phyloP scores from a whole-genome alignment of 352 stramenopile genomes.

The Phytopythium oedochilum region DNA sequence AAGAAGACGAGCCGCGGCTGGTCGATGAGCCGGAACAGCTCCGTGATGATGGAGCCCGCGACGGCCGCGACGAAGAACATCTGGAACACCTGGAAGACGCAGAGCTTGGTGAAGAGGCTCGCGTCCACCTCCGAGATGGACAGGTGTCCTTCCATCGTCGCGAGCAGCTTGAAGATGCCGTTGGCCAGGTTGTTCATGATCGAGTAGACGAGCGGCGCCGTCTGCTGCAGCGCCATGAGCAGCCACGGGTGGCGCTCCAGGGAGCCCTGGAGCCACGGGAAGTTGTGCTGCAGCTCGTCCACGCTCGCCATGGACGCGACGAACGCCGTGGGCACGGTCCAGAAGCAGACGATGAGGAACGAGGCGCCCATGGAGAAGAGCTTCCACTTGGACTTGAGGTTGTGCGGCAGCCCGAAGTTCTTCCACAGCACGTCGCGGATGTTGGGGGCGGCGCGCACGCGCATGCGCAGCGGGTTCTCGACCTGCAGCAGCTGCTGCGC shows the following conservation, averaged over 20 bases:
- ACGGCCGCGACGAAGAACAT: slow-evolving; percentile 81
- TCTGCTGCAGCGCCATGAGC: slow-evolving; percentile 50
- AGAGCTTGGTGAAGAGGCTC: slow-evolving; percentile 70
- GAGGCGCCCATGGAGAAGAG: slow-evolving; percentile 48
- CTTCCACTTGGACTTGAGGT: slow-evolving; percentile 57
- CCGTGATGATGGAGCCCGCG: slow-evolving; percentile 53
- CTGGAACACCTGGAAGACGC: slow-evolving; percentile 75
- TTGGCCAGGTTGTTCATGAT: slow-evolving; percentile 68
- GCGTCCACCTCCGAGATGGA: slow-evolving; percentile 64
- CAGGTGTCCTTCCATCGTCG: slow-evolving; percentile 57
- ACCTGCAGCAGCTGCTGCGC: slow-evolving; percentile 73
- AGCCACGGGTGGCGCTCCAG: slow-evolving; percentile 49
- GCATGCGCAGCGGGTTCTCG: slow-evolving; percentile 56
- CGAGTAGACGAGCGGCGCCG: slow-evolving; percentile 56
- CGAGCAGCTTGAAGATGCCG: slow-evolving; percentile 61
- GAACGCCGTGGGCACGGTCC: slow-evolving; percentile 75
- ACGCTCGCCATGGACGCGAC: slow-evolving; percentile 70
- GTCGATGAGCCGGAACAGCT: slow-evolving; percentile 56
- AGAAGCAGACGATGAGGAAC: slow-evolving; percentile 66
- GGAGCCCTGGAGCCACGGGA: slow-evolving; percentile 34
- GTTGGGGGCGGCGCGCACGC: slow-evolving; percentile 54
- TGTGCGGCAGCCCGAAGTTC: slow-evolving; percentile 66
- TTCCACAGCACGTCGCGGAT: slow-evolving; percentile 70
- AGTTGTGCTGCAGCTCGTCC: slow-evolving; percentile 51
- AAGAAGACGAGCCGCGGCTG: slow-evolving; percentile 60